These are phyloP conservation scores for Lipomyces sp. DNA, from an alignment of 805 yeast genomes.

Conservation along the genomic window DNA sequence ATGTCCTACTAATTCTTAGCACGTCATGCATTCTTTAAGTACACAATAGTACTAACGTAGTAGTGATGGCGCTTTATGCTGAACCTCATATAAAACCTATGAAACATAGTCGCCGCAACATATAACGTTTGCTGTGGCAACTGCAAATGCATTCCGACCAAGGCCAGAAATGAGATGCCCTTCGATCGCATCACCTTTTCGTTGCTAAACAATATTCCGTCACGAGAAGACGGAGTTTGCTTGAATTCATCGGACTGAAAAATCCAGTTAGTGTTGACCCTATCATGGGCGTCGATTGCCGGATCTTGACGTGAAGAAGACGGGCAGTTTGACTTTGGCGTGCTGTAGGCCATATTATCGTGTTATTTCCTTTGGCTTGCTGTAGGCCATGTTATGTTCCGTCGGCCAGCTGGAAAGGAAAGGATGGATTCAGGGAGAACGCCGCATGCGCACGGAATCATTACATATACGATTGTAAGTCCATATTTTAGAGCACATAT, in stretches of 20 bases:
- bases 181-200: slow-evolving; percentile 54
- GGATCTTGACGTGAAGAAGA: neutral
- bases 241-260: slow-evolving; percentile 31
- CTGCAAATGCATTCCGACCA: slow-evolving; percentile 52
- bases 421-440: neutral
- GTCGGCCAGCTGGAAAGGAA: neutral
- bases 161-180: slow-evolving; percentile 55
- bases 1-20: slow-evolving; percentile 45
- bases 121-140: slow-evolving; percentile 55
- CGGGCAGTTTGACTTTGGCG: neutral
- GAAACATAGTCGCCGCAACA: slow-evolving; percentile 56
- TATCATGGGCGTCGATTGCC: neutral
- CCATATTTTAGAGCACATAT: neutral
- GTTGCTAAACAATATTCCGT: slow-evolving; percentile 46
- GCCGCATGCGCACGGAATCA: neutral
- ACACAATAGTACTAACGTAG: slow-evolving; percentile 39
- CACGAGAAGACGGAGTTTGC: slow-evolving; percentile 47
- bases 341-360: slow-evolving; percentile 1
- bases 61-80: slow-evolving; percentile 52
- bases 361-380: neutral
- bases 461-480: neutral
- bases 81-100: slow-evolving; percentile 57
- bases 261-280: slow-evolving; percentile 31
- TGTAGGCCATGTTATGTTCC: too few relatives aligned
- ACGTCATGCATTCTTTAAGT: neutral